Evolutionary conservation across 1,284 basidiomycete species (phyloP), one percentile per base, ranked within the genome.

Genomic region (Cutaneotrichosporon sp.): DNA sequence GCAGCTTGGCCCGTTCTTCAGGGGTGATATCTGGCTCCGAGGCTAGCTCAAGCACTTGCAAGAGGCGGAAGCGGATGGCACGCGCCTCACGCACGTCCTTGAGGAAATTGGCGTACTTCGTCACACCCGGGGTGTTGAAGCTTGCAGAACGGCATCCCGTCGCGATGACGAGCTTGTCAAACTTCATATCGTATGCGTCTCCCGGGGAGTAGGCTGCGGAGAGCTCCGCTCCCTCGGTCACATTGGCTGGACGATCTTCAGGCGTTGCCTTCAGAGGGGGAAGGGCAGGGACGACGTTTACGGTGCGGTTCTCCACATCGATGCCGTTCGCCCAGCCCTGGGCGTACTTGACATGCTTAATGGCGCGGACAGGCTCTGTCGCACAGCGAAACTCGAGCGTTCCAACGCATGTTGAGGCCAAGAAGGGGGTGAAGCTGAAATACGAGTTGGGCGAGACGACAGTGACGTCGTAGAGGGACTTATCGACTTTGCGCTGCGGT

Each of bases 61-160:
- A 70, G 85, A 93, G 83, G 2, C 86, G 79, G 14, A 80, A 78
- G 22, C 89, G 80, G 61, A 93, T 93, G 2, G 79, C 79, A n/a
- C 88, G 78, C 0, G 90, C 87, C 62, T 93, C 89, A 38, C 80
- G 79, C 38, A 89, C 83, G 57, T 89, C 86, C 68, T 91, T 92
- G 22, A 92, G 75, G 69, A 91, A 90, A 61, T 86, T 81, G 0
- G 85, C 87, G 59, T 90, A 78, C 61, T 88, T 84, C 62, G 85
- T 84, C 19, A 90, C 87, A 17, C 71, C 72, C 4, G 64, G 59
- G 46, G 80, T 75, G 53, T 84, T 84, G 52, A 79, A 80, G 0
- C 75, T 91, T 64, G 90, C 88, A 2, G 82, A 84, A 71, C 92
- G 91, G 47, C 85, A 84, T 1, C 90, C 90, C 1, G 90, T 87